Percentiles rank a stretch among this genome's conserved stretches.
Evolutionary conservation across 768 basidiomycete genomes (phyloP).

Genomic region (Leccinum ochraceum): DNA sequence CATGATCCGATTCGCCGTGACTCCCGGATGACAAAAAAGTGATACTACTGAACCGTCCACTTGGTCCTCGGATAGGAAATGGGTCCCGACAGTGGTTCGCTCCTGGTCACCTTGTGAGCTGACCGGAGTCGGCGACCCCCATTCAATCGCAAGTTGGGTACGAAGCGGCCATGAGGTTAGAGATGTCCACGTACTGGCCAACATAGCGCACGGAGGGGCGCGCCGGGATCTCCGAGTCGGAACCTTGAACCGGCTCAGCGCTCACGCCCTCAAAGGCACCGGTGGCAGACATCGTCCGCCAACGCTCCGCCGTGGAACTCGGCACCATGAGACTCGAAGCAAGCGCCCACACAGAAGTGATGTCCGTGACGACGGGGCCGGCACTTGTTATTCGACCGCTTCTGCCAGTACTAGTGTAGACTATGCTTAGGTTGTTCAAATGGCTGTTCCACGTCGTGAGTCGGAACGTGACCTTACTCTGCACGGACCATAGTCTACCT

Average conservation of each 20-base stretch:
- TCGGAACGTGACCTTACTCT: too few relatives aligned
- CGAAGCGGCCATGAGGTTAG: conserved; percentile 34
- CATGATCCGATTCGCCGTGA: background rate
- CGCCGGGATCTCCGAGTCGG: conserved; percentile 43
- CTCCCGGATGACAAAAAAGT: background rate
- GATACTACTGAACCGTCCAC: background rate
- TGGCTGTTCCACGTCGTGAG: too few relatives aligned
- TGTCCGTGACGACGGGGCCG: conserved; percentile 38
- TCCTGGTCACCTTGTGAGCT: too few relatives aligned
- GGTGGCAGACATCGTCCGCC: conserved; percentile 42
- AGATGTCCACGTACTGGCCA: conserved; percentile 40
- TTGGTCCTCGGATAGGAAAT: background rate
- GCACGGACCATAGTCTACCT: too few relatives aligned
- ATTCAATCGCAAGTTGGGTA: conserved; percentile 28
- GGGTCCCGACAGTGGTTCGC: background rate
- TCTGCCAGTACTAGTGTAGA: too few relatives aligned
- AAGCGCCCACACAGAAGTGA: conserved; percentile 42
- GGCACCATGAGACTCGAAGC: conserved; percentile 46
- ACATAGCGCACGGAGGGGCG: conserved; percentile 46
- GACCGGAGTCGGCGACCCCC: conserved; percentile 3
- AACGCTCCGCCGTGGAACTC: conserved; percentile 45
- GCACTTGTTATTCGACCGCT: too few relatives aligned
- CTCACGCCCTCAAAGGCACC: conserved; percentile 45
- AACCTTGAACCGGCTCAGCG: conserved; percentile 30
- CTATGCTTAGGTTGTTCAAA: too few relatives aligned